Evolutionary conservation across 768 basidiomycete species (phyloP), one percentile per base, ranked within the genome.

Genomic region (Russula emetica): DNA sequence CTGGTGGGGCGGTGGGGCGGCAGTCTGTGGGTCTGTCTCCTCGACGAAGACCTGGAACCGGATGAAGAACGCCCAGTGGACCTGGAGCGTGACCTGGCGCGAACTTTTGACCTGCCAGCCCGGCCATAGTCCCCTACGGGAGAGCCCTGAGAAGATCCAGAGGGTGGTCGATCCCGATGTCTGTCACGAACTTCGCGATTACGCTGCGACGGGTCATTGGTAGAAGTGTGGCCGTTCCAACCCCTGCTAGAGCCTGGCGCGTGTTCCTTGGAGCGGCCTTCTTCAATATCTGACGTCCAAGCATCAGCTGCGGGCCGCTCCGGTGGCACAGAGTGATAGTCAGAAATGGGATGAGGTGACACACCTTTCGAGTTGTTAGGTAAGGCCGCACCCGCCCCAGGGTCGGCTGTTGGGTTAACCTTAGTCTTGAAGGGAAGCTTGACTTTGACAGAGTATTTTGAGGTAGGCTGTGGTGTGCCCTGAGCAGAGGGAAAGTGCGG

Each of bases 381-480:
- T 22, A 51, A 30, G 28, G 24, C n/a, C 2, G 55, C 24, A 10
- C 40, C 32, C 2, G 40, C 18, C 26, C 47, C 42, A 38, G 34
- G 5, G 26, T 61, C 60, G 30, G 60, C 32, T 34, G 55, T 26
- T 40, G 34, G 32, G 42, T 65, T 65, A n/a, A 22, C 54, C 58
- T 75, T 74, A 77, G 81, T 72, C 75, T 91, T 92, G 78, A 92
- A 91, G 1, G 90, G 90, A 74, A 89, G 91, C 10, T 86, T 83
- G 26, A 89, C 80, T 70, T 82, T 84, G 22, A 76, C 53, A 55
- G 71, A 70, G 56, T 72, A 75, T 69, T 71, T 83, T 74, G 68
- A 66, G 22, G 66, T 70, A 24, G 69, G 69, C 34, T 54, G 55
- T 54, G 47, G 40, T 74, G 68, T 26, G 72, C 73, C 72, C 56